Percentiles rank a stretch among this genome's conserved stretches.
Conservation (phyloP, 768 basidiomycete species). For the Glaciozyma antarctica region DNA sequence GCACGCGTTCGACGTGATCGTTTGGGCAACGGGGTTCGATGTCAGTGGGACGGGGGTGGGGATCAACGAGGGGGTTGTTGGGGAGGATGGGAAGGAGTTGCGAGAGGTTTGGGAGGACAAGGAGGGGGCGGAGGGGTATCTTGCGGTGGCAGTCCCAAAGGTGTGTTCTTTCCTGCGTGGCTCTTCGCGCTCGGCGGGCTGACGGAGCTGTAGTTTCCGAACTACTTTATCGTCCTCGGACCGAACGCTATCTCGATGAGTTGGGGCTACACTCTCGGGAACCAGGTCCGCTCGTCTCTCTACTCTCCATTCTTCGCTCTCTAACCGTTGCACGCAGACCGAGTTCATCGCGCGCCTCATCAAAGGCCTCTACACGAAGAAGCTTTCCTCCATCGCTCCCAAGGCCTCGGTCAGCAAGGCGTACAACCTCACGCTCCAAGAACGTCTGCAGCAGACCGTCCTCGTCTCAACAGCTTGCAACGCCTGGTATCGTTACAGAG, state of each 20-base stretch:
- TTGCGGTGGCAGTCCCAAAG: constrained; percentile 8
- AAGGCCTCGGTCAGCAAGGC: neutral
- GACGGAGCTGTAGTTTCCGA: constrained; percentile 4
- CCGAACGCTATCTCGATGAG: constrained; percentile 20
- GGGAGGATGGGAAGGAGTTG: constrained; percentile 20
- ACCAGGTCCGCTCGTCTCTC: constrained; percentile 8
- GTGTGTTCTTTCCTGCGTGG: neutral
- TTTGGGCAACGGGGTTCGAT: constrained; percentile 30
- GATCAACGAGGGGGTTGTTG: constrained; percentile 24
- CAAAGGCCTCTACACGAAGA: constrained; percentile 8
- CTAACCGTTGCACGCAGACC: neutral
- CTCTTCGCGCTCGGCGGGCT: too few species aligned
- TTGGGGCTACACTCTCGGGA: constrained; percentile 19
- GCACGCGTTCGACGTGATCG: constrained; percentile 20
- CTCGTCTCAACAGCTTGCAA: neutral
- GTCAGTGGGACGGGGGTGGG: constrained; percentile 26
- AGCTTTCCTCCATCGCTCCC: constrained; percentile 22
- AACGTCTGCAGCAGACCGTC: constrained; percentile 7
- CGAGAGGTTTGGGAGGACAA: constrained; percentile 13
- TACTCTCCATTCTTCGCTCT: neutral
- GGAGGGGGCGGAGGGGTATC: constrained; percentile 20
- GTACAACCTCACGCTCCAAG: constrained; percentile 17
- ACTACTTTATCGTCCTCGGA: constrained; percentile 25
- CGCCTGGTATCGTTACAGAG: constrained; percentile 20
- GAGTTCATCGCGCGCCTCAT: constrained; percentile 25